A percentile compares a stretch with the other conserved stretches of the same genome.
Evolutionary conservation across 2,329 filamentous ascomycete species (phyloP).

Genomic region (Stachybotrys echinatus): DNA sequence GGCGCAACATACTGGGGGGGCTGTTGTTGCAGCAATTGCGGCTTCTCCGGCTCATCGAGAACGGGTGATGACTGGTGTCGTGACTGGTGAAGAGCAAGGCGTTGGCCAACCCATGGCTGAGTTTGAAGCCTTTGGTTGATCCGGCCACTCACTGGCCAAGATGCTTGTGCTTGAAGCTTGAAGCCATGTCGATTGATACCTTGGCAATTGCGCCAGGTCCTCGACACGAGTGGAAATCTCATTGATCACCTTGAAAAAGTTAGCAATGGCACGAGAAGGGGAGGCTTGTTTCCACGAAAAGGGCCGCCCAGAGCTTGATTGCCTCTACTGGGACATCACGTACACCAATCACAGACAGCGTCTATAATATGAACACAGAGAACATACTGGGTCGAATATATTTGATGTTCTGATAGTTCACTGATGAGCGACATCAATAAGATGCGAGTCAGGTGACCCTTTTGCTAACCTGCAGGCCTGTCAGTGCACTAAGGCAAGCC

Average conservation of each 20-base stretch:
- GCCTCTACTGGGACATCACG: too few species aligned
- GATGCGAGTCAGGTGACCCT: too few species aligned
- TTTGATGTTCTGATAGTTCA: too few species aligned
- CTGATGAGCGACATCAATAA: too few species aligned
- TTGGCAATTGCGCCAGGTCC: not conserved
- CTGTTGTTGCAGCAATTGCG: conserved; percentile 1
- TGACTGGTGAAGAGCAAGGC: conserved; percentile 17
- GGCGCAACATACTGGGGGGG: conserved; percentile 58
- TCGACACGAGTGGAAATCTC: not conserved
- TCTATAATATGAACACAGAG: too few species aligned
- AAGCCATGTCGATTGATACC: not conserved
- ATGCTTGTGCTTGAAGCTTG: not conserved
- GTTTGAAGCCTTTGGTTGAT: conserved; percentile 4
- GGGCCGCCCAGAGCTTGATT: too few species aligned
- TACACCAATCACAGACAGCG: too few species aligned
- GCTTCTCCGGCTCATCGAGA: conserved; percentile 5
- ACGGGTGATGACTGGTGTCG: conserved; percentile 10
- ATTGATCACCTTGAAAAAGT: not conserved
- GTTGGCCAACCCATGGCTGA: conserved; percentile 10
- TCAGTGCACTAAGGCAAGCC: not conserved
- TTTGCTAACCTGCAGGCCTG: not conserved
- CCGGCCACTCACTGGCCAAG: conserved; percentile 10
- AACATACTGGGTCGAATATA: too few species aligned
- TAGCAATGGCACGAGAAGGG: too few species aligned
- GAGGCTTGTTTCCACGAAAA: too few species aligned